These are phyloP conservation scores for Tulasnella sp. DNA, from an alignment of 768 basidiomycete species.

Conservation along the genomic window DNA sequence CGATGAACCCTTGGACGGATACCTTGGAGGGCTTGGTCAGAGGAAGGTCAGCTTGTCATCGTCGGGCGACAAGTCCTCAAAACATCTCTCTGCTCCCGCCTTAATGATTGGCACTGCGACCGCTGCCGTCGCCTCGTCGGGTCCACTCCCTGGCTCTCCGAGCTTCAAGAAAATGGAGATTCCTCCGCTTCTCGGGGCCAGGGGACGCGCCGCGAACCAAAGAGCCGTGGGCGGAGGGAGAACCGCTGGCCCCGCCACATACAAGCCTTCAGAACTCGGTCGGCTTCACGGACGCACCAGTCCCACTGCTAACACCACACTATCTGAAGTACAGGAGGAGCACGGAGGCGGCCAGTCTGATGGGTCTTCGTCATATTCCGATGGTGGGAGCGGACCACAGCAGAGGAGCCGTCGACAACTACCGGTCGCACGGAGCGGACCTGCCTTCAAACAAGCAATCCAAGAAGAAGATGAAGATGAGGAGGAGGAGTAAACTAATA, in stretches of 20 bases:
- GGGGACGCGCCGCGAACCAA: neutral
- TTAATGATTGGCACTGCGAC: slow-evolving; percentile 30
- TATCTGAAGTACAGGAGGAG: slow-evolving; percentile 49
- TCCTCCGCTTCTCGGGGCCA: neutral
- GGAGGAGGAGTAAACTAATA: slow-evolving; percentile 43
- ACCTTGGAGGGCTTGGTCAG: slow-evolving; percentile 77
- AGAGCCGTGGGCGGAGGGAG: neutral
- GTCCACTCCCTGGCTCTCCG: slow-evolving; percentile 37
- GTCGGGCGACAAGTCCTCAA: slow-evolving; percentile 31
- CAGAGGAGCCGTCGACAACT: slow-evolving; percentile 59
- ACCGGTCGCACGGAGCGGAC: slow-evolving; percentile 63
- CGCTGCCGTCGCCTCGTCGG: slow-evolving; percentile 42
- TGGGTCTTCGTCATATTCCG: slow-evolving; percentile 3
- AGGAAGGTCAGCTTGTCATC: slow-evolving; percentile 37
- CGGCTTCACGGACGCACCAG: slow-evolving; percentile 57
- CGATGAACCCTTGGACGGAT: slow-evolving; percentile 50
- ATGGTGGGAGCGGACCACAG: slow-evolving; percentile 40
- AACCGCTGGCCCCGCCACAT: slow-evolving; percentile 8
- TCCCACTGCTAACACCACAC: slow-evolving; percentile 49
- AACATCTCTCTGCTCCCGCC: slow-evolving; percentile 29
- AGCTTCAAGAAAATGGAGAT: slow-evolving; percentile 22
- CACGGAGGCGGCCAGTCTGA: slow-evolving; percentile 48
- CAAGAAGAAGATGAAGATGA: slow-evolving; percentile 79
- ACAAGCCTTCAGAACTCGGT: slow-evolving; percentile 44
- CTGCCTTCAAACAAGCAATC: slow-evolving; percentile 65